These are phyloP conservation scores for Phyllosticta paracitricarpa DNA, from an alignment of 2,329 filamentous ascomycete genomes.

Conservation along the genomic window DNA sequence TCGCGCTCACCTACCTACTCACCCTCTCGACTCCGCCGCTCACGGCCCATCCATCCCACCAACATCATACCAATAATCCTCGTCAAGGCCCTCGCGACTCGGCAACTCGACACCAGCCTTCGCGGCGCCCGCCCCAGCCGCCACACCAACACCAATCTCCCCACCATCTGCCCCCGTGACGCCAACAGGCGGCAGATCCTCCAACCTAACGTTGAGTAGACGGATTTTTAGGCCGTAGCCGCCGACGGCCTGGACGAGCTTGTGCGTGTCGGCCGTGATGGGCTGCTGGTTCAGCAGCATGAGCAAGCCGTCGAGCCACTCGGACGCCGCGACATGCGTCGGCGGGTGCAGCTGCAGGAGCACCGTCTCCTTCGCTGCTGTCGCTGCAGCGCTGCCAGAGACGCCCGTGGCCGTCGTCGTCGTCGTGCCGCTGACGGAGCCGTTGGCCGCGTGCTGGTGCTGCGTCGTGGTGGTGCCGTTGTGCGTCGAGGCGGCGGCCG, in stretches of 20 bases:
- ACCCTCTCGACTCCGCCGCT: not conserved
- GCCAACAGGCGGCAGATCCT: constrained; percentile 46
- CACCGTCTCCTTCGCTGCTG: constrained; percentile 50
- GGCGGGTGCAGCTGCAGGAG: constrained; percentile 76
- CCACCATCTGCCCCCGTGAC: constrained; percentile 29
- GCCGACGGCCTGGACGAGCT: constrained; percentile 72
- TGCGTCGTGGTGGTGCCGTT: constrained; percentile 28
- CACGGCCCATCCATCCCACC: constrained; percentile 21
- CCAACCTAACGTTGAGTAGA: constrained; percentile 80
- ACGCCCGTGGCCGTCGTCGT: not conserved
- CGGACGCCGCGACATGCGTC: constrained; percentile 74
- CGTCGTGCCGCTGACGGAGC: not conserved
- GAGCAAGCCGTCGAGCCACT: constrained; percentile 91
- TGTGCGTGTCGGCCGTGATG: constrained; percentile 93
- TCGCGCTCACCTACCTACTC: not conserved
- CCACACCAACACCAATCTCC: constrained; percentile 37
- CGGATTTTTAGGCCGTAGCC: constrained; percentile 91
- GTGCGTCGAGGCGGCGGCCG: constrained; percentile 12
- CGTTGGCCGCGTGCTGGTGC: constrained; percentile 11
- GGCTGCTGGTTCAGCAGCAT: constrained; percentile 93
- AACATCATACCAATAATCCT: constrained; percentile 83
- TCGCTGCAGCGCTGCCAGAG: not conserved
- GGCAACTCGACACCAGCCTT: constrained; percentile 56
- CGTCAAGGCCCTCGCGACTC: constrained; percentile 73
- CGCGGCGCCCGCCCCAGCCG: not conserved